These are phyloP conservation scores for Pulveroboletus sp. DNA, from an alignment of 768 basidiomycete genomes.

Conservation along the genomic window DNA sequence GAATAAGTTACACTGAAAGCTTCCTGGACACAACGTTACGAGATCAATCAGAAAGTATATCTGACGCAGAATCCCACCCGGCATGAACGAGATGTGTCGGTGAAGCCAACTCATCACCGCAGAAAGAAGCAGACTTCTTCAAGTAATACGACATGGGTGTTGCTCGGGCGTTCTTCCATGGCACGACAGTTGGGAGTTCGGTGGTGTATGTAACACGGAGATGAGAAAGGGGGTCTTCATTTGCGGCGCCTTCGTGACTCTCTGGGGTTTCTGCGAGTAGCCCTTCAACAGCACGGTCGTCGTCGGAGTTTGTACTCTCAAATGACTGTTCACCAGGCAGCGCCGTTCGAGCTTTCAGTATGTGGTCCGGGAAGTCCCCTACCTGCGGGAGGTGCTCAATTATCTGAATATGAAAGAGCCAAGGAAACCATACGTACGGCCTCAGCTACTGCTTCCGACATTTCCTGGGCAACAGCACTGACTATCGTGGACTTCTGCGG, in stretches of 20 bases:
- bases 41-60: constrained; percentile 34
- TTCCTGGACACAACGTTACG: constrained; percentile 7
- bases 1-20: constrained; percentile 25
- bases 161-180: constrained; percentile 33
- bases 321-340: constrained; percentile 31
- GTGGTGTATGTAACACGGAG: constrained; percentile 36
- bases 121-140: constrained; percentile 40
- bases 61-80: constrained; percentile 56
- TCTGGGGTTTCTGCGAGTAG: constrained; percentile 33
- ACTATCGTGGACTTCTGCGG: constrained; percentile 27
- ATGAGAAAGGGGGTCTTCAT: constrained; percentile 34
- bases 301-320: constrained; percentile 36
- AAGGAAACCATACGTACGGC: constrained; percentile 30
- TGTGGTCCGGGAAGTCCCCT: constrained; percentile 24
- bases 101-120: constrained; percentile 36
- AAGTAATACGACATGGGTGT: constrained; percentile 36
- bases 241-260: constrained; percentile 27
- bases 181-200: constrained; percentile 32
- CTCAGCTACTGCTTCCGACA: constrained; percentile 26
- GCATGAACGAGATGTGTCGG: constrained; percentile 53
- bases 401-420: constrained; percentile 27
- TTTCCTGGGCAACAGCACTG: constrained; percentile 19
- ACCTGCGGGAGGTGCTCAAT: constrained; percentile 29
- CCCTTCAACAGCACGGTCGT: constrained; percentile 33
- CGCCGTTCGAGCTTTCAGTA: constrained; percentile 26